Base-by-base conservation (phyloP, 306 rosid species). In the Castanopsis chinensis region DNA sequence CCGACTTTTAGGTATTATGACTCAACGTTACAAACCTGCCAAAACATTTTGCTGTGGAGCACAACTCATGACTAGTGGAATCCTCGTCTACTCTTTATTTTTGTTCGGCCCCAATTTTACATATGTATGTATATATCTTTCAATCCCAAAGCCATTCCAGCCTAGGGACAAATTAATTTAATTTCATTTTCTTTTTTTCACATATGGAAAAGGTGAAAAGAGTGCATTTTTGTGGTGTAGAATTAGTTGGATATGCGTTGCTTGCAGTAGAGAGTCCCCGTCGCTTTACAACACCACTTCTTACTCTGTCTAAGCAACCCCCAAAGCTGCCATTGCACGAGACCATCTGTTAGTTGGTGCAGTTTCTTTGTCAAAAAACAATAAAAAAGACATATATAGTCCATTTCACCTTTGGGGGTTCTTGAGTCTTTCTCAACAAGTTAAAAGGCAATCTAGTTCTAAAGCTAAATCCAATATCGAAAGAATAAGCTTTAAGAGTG, bases 241-340 rank as follows among this genome's bases (percentile, higher is more conserved):
- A 76, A 53, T 78, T 45, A 81, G 80, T 51, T 69, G 74, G 73
- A 83, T 41, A 41, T 33, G 18, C 72, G 43, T 90, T 88, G 88
- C 86, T 83, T 83, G 82, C 69, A 79, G 67, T 63, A 85, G 79
- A 35, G 85, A 86, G 86, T 80, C 77, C 53, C 74, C 14, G 74
- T 82, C 82, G 79, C 90, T 85, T 70, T 78, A 72, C 73, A 54
- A 79, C 88, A 76, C 68, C 23, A 61, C 74, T 83, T 79, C 67
- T 25, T 85, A 58, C 81, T 72, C 74, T 76, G 79, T 87, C 89
- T 78, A 89, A 89, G 92, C 93, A 91, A 91, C 75, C 79, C 75
- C 79, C 87, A 88, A 90, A 84, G 94, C 94, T 92, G 92, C 90
- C 85, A 86, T 67, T 83, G 32, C 87, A 91, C 82, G 33, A 75